Percentiles rank a stretch among this genome's conserved stretches.
phyloP scores from a whole-genome alignment of 805 yeast genomes.

The Cyberlindnera mycetangii region DNA sequence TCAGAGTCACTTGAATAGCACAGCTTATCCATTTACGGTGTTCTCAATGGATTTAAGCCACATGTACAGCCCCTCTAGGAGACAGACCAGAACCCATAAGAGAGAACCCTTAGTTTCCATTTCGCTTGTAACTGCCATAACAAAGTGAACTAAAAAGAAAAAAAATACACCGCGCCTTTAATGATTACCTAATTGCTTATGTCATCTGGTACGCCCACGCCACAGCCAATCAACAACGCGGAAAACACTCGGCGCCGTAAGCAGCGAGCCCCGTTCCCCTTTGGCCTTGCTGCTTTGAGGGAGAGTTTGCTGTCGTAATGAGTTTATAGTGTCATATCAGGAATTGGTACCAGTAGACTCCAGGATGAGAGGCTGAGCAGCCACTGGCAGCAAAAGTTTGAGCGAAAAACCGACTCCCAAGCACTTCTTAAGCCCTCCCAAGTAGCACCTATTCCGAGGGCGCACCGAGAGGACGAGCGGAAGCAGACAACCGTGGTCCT shows the following conservation, averaged over 20 bases:
- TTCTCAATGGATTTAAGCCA: no score
- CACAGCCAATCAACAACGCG: slow-evolving; percentile 1
- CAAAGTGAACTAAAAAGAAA: neutral
- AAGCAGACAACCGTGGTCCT: slow-evolving; percentile 15
- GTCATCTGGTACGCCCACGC: neutral
- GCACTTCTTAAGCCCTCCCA: neutral
- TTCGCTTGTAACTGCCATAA: neutral
- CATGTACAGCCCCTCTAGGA: no score
- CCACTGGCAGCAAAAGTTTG: no score
- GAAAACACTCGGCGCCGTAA: slow-evolving; percentile 6
- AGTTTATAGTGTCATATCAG: no score
- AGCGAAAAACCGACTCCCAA: no score
- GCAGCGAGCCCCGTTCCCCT: neutral
- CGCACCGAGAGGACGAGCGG: slow-evolving; percentile 3
- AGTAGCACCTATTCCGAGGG: neutral
- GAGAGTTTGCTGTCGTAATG: no score
- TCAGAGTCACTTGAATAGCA: slow-evolving; percentile 3
- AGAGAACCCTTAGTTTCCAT: no score
- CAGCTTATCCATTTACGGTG: slow-evolving; percentile 5
- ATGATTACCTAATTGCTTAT: neutral
- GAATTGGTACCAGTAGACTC: no score
- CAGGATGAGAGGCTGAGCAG: no score
- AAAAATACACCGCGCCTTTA: neutral
- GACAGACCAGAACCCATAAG: neutral
- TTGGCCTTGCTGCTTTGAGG: neutral